Conservation (phyloP, 495 filamentous ascomycete species). For the Aspergillus conjunctus region DNA sequence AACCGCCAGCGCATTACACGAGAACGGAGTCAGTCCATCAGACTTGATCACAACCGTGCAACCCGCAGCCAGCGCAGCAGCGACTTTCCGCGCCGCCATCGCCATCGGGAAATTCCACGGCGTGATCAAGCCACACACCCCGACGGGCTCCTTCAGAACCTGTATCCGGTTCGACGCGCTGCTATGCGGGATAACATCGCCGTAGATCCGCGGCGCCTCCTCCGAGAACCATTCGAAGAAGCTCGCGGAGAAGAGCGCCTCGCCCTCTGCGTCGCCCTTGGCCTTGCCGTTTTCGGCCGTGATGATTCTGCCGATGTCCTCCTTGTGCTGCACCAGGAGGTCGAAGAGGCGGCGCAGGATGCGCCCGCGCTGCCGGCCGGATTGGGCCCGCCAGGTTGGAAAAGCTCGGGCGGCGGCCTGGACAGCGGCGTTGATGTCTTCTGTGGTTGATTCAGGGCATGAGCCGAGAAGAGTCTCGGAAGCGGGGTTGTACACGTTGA, state of each 20-base stretch:
- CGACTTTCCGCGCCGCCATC: conserved; percentile 85
- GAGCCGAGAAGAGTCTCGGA: conserved; percentile 68
- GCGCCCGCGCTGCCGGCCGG: conserved; percentile 70
- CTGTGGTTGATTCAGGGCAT: conserved; percentile 61
- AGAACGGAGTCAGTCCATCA: conserved; percentile 51
- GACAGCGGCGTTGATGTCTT: conserved; percentile 60
- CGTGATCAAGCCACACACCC: conserved; percentile 38
- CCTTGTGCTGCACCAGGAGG: conserved; percentile 70
- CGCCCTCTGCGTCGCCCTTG: conserved; percentile 69
- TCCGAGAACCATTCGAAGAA: conserved; percentile 87
- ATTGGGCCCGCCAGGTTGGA: conserved; percentile 62
- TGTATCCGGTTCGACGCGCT: conserved; percentile 24
- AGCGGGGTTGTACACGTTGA: conserved; percentile 71
- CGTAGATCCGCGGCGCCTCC: conserved; percentile 71
- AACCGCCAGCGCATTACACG: conserved; percentile 47
- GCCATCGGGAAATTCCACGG: conserved; percentile 83
- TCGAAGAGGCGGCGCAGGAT: conserved; percentile 43
- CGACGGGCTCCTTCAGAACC: conserved; percentile 38
- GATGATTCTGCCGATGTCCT: conserved; percentile 66
- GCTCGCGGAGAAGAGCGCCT: conserved; percentile 70
- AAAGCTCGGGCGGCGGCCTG: conserved; percentile 68
- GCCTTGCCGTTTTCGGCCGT: conserved; percentile 79
- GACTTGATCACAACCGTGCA: conserved; percentile 55
- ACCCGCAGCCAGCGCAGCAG: conserved; percentile 54
- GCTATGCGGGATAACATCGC: conserved; percentile 64